These are phyloP conservation scores for Geoglossum glabrum DNA, from an alignment of 495 filamentous ascomycete species.

Conservation along the genomic window DNA sequence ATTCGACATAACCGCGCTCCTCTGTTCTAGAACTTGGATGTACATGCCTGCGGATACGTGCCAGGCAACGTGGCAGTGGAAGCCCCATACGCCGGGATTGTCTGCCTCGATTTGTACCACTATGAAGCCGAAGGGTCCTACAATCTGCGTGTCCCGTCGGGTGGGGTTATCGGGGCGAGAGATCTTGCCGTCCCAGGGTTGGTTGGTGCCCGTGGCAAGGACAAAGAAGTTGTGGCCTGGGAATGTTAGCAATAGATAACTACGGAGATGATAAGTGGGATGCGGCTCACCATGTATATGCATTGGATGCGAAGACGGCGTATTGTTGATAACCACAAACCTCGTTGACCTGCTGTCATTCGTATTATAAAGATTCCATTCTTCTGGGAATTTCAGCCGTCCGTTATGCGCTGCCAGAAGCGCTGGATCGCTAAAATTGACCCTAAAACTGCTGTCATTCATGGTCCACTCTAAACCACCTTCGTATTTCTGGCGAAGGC, in stretches of 20 bases:
- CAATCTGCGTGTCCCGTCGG: constrained; percentile 34
- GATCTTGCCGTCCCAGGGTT: background rate
- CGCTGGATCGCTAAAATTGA: constrained; percentile 38
- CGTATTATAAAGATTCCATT: constrained; percentile 38
- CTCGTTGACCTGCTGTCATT: constrained; percentile 31
- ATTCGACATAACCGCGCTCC: constrained; percentile 17
- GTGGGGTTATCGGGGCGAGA: constrained; percentile 23
- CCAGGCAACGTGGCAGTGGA: constrained; percentile 14
- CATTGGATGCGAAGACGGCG: constrained; percentile 18
- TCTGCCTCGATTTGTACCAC: constrained; percentile 5
- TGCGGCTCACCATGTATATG: constrained; percentile 23
- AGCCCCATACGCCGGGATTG: constrained; percentile 6
- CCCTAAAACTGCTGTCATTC: constrained; percentile 31
- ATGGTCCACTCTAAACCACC: constrained; percentile 33
- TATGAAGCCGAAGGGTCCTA: constrained; percentile 19
- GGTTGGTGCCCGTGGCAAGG: constrained; percentile 24
- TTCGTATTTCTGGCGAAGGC: constrained; percentile 26
- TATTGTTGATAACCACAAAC: constrained; percentile 33
- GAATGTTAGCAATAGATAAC: too few relatives aligned
- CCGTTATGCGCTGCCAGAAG: constrained; percentile 28
- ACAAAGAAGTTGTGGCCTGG: constrained; percentile 36
- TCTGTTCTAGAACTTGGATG: constrained; percentile 13
- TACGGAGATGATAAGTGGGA: too few relatives aligned
- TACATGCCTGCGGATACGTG: background rate
- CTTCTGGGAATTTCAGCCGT: constrained; percentile 18